phyloP scores from a whole-genome alignment of 495 filamentous ascomycete species.

The Ascodesmis nigricans region DNA sequence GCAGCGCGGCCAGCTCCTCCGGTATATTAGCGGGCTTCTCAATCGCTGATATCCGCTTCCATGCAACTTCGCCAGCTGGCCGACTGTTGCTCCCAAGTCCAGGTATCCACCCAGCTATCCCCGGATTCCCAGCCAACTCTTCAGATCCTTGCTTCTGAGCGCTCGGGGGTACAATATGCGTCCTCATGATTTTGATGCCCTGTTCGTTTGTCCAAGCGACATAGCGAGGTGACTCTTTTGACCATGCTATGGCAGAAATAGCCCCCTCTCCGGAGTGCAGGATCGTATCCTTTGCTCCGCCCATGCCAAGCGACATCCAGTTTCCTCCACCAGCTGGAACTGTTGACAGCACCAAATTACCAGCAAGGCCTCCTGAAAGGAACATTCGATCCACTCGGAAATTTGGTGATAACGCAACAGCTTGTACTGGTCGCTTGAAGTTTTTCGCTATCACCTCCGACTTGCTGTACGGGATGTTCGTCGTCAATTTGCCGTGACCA shows the following conservation, averaged over 20 bases:
- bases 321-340: slow-evolving; percentile 42
- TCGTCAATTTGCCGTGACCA: slow-evolving; percentile 9
- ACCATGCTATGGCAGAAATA: slow-evolving; percentile 84
- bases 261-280: slow-evolving; percentile 81
- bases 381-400: slow-evolving; percentile 74
- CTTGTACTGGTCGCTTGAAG: slow-evolving; percentile 76
- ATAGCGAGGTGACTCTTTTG: slow-evolving; percentile 57
- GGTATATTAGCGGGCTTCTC: slow-evolving; percentile 24
- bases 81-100: slow-evolving; percentile 29
- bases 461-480: slow-evolving; percentile 27
- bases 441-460: slow-evolving; percentile 69
- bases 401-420: slow-evolving; percentile 76
- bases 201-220: slow-evolving; percentile 90
- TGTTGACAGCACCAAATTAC: slow-evolving; percentile 73
- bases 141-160: slow-evolving; percentile 11
- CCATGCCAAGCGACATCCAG: slow-evolving; percentile 66
- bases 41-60: slow-evolving; percentile 89
- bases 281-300: slow-evolving; percentile 64
- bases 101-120: slow-evolving; percentile 19
- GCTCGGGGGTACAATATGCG: slow-evolving; percentile 44
- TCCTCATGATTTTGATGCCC: slow-evolving; percentile 92
- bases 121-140: slow-evolving; percentile 15
- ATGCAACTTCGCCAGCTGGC: slow-evolving; percentile 56
- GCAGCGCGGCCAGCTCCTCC: slow-evolving; percentile 86
- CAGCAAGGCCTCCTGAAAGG: slow-evolving; percentile 72